These are phyloP conservation scores for Dothidotthia symphoricarpi DNA, from an alignment of 2,329 filamentous ascomycete genomes.

Conservation along the genomic window DNA sequence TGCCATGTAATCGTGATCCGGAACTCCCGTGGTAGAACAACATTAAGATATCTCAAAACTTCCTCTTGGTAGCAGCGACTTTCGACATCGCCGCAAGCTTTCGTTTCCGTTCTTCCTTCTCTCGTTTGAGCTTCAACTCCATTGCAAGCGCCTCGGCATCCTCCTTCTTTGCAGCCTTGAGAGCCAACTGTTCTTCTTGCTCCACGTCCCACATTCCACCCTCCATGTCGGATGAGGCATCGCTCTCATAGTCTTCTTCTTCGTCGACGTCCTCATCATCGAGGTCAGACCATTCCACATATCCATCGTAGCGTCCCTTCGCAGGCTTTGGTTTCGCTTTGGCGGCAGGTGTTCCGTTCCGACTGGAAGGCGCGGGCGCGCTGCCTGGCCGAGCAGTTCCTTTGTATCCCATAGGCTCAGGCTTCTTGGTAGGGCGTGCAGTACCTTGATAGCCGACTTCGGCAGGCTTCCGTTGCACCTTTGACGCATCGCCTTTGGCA, in stretches of 20 bases:
- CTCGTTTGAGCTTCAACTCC: constrained; percentile 43
- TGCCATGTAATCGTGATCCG: constrained; percentile 29
- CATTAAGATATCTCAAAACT: constrained; percentile 21
- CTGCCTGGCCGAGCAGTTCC: constrained; percentile 35
- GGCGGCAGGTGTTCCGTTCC: constrained; percentile 23
- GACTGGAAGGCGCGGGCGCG: constrained; percentile 23
- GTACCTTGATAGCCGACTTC: constrained; percentile 51
- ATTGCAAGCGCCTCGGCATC: constrained; percentile 64
- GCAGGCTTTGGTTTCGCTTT: constrained; percentile 31
- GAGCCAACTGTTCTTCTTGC: constrained; percentile 64
- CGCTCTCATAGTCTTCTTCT: constrained; percentile 64
- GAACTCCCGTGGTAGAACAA: constrained; percentile 20
- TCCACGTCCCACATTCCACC: constrained; percentile 73
- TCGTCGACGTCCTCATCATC: constrained; percentile 53
- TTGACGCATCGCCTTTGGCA: constrained; percentile 25
- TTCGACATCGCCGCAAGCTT: constrained; percentile 32
- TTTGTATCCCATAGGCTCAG: constrained; percentile 39
- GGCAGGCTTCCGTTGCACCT: constrained; percentile 40
- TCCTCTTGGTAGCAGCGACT: constrained; percentile 32
- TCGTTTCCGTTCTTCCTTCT: constrained; percentile 40
- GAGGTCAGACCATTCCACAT: constrained; percentile 42
- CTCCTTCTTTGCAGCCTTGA: constrained; percentile 63
- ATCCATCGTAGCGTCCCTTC: constrained; percentile 40
- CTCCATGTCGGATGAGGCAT: constrained; percentile 74
- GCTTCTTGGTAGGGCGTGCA: constrained; percentile 43